These are phyloP conservation scores for Avena sativa DNA, from an alignment of 176 grass and related monocot genomes.

Conservation along the genomic window DNA sequence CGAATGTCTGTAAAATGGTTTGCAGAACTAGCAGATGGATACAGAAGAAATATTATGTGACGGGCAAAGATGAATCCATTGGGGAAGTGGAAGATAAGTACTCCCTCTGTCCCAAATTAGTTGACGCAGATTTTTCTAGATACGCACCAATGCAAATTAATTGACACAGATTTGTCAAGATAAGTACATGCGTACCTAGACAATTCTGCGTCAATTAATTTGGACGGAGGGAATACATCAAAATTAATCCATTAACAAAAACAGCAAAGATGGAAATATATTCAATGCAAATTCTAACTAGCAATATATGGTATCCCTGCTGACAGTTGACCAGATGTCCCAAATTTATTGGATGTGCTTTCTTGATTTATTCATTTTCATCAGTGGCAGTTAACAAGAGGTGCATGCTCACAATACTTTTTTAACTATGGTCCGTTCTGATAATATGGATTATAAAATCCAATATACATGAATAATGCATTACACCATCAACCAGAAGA, in stretches of 20 bases:
- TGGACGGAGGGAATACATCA: background rate
- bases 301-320: constrained; percentile 1
- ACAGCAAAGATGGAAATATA: background rate
- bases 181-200: no score
- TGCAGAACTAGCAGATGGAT: background rate
- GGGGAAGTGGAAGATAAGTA: background rate
- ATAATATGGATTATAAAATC: background rate
- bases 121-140: no score
- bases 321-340: background rate
- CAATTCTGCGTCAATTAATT: no score
- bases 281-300: background rate
- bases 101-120: no score
- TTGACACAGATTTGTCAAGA: no score
- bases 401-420: background rate
- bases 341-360: background rate
- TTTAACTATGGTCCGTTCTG: background rate
- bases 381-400: background rate
- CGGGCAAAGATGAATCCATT: background rate
- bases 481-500: background rate
- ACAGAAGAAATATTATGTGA: constrained; percentile 1
- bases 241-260: constrained; percentile 24
- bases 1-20: constrained; percentile 13
- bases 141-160: no score
- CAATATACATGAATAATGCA: background rate
- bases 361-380: background rate